Conservation (phyloP, 2,329 filamentous ascomycete species). For the Colletotrichum sojae region DNA sequence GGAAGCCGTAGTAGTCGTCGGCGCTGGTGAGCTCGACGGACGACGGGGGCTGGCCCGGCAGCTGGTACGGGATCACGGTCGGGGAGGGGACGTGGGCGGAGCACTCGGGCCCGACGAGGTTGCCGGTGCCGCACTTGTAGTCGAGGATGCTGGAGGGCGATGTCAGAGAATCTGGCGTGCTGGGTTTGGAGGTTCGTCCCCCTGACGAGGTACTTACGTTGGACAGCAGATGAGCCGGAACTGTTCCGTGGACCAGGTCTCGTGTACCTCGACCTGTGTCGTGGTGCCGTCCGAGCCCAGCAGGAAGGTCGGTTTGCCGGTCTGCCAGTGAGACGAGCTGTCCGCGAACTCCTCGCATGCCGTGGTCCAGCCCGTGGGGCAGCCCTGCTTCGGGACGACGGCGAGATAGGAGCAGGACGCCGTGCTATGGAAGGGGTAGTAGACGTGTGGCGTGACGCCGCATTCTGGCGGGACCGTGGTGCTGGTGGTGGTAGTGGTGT, state of each 20-base stretch:
- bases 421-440: not conserved
- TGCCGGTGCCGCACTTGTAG: not conserved
- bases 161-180: not conserved
- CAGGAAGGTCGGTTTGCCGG: not conserved
- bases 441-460: not conserved
- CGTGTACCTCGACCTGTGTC: not conserved
- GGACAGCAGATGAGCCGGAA: constrained; percentile 16
- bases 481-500: not conserved
- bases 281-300: not conserved
- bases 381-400: not conserved
- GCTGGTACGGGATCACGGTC: not conserved
- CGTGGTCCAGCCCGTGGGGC: constrained; percentile 16
- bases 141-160: not conserved
- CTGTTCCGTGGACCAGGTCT: not conserved
- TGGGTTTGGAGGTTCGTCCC: too few relatives aligned
- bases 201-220: not conserved
- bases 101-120: too few relatives aligned
- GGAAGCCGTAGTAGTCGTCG: not conserved
- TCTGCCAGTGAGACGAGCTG: not conserved
- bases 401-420: not conserved
- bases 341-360: not conserved
- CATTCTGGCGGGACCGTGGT: not conserved
- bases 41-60: not conserved
- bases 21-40: not conserved
- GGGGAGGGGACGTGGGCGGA: not conserved